Evolutionary conservation across 768 basidiomycete genomes (phyloP), one percentile per base, ranked within the genome.

Genomic region (Boletus speciosus): DNA sequence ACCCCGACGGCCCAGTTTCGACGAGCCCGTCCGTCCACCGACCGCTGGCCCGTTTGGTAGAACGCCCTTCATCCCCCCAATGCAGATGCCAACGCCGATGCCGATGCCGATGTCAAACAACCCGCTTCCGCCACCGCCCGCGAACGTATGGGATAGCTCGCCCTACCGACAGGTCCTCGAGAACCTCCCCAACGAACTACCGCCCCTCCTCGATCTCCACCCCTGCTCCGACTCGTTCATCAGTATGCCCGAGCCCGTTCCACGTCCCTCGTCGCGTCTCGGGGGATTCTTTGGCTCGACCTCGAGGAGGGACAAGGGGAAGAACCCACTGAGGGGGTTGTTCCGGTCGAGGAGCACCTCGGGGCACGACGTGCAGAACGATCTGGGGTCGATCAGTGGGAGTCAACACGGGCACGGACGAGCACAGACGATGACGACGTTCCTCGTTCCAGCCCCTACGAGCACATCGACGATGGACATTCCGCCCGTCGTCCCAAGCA

Each of bases 41-140:
- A 23, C 48, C 12, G 21, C 51, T n/a, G 58, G 49, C 1, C 61
- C 39, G 3, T n/a, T 55, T 3, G 52, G 49, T 27, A 51, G 59
- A 31, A 65, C 57, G 1, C 62, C 62, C 4, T 51, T 49, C 21
- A 14, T 39, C 14, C 36, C 49, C 4, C 32, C 60, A 15, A 43
- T 40, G 43, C 41, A 52, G 3, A 55, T 59, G 53, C 54, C 54
- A 0, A 52, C 40, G 46, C 51, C 55, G 15, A 27, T 45, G 10
- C 48, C 48, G 10, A 27, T 23, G 36, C 37, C 50, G 10, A 27
- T 23, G 38, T 39, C 50, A 5, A 48, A 51, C 16, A 86, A 90
- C 63, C 86, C 86, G 5, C 80, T 90, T 9, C 88, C 88, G 0
- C 54, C 65, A 3, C 86, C 81, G 0, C 88, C 88, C 0, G 69